phyloP scores from a whole-genome alignment of 129 eudicot species.

The Solidago caesia region DNA sequence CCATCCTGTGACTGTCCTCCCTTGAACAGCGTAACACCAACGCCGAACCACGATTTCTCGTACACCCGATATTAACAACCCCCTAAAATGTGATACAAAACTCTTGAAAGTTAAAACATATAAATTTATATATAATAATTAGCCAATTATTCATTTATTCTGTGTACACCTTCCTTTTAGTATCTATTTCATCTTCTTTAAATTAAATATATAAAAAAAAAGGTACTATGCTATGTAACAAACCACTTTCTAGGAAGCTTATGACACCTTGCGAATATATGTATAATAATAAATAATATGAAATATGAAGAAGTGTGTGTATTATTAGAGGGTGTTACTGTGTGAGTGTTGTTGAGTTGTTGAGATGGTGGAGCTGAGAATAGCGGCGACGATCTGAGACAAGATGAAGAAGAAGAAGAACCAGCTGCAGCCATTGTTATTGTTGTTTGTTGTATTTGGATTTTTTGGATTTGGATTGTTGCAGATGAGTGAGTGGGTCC shows the following conservation, averaged over 20 bases:
- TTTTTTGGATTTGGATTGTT: constrained; percentile 25
- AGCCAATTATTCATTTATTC: not conserved
- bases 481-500: constrained; percentile 27
- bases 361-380: constrained; percentile 34
- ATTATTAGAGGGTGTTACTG: constrained; percentile 28
- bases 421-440: constrained; percentile 29
- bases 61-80: constrained; percentile 40
- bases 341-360: constrained; percentile 13
- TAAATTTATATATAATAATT: not conserved
- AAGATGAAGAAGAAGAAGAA: constrained; percentile 39
- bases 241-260: too few species aligned
- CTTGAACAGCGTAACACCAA: constrained; percentile 51
- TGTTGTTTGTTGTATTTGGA: not conserved
- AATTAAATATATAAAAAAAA: too few species aligned
- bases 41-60: constrained; percentile 16
- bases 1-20: constrained; percentile 53
- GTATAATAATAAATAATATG: too few species aligned
- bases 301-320: not conserved
- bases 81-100: constrained; percentile 24
- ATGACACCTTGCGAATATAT: too few species aligned
- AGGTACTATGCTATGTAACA: too few species aligned
- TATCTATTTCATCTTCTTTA: too few species aligned
- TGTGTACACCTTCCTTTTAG: too few species aligned
- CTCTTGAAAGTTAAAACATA: constrained; percentile 31
- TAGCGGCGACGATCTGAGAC: constrained; percentile 40